Evolutionary conservation across 306 rosid species (phyloP).

Genomic region (Acacia acuminata): DNA sequence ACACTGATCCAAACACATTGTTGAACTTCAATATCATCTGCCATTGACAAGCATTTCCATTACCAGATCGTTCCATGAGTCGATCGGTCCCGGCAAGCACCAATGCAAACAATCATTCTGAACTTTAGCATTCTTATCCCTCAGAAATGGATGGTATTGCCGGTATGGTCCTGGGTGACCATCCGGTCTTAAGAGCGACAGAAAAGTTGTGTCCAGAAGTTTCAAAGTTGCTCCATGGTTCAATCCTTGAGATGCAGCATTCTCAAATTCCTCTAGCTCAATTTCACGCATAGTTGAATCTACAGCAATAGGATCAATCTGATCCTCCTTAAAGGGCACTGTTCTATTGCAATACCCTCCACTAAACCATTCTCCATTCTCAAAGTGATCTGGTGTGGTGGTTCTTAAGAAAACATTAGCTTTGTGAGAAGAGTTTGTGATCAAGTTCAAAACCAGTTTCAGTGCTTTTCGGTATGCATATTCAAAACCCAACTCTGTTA

Average conservation of each 20-base stretch:
- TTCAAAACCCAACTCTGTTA: slow-evolving; percentile 61
- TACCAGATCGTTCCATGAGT: slow-evolving; percentile 78
- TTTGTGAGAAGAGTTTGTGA: slow-evolving; percentile 39
- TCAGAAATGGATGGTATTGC: slow-evolving; percentile 66
- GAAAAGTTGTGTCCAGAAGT: slow-evolving; percentile 64
- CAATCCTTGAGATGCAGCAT: slow-evolving; percentile 30
- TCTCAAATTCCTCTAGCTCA: slow-evolving; percentile 63
- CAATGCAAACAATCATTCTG: slow-evolving; percentile 47
- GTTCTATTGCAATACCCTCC: slow-evolving; percentile 87
- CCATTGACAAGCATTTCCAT: slow-evolving; percentile 64
- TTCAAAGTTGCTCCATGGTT: slow-evolving; percentile 38
- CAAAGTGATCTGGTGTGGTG: slow-evolving; percentile 82
- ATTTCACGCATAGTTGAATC: slow-evolving; percentile 56
- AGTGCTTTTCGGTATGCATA: slow-evolving; percentile 65
- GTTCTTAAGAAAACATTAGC: slow-evolving; percentile 68
- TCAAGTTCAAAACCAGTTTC: slow-evolving; percentile 40
- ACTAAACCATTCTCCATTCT: slow-evolving; percentile 83
- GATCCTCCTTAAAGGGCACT: slow-evolving; percentile 65
- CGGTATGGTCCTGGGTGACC: slow-evolving; percentile 89
- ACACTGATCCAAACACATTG: neutral
- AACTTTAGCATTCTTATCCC: slow-evolving; percentile 34
- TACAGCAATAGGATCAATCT: slow-evolving; percentile 35
- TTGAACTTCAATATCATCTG: slow-evolving; percentile 21
- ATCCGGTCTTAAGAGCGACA: slow-evolving; percentile 78
- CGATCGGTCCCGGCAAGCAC: slow-evolving; percentile 94